Conservation (phyloP, 202 grass and related monocot species). For the Zizania palustris region DNA sequence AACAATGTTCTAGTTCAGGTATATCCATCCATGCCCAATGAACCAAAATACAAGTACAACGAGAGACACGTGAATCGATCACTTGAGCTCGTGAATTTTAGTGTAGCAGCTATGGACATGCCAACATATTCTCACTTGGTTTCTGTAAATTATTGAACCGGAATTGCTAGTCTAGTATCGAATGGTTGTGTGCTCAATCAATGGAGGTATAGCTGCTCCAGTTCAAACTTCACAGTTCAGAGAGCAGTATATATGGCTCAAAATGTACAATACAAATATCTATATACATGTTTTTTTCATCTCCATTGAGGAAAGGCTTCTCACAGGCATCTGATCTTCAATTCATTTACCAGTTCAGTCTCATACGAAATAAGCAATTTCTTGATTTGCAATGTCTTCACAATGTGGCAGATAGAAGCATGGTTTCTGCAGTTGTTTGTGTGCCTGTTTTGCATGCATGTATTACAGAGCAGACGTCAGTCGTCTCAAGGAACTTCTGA, state of each 20-base stretch:
- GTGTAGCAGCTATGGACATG: too few species aligned
- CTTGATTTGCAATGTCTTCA: constrained; percentile 42
- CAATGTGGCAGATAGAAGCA: constrained; percentile 28
- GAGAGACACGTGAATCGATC: too few species aligned
- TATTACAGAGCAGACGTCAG: constrained; percentile 56
- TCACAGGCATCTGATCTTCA: constrained; percentile 13
- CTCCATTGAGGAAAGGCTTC: constrained; percentile 6
- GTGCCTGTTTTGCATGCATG: constrained; percentile 61
- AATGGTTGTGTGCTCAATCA: neutral
- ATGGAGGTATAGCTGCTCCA: neutral
- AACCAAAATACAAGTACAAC: too few species aligned
- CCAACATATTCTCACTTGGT: too few species aligned
- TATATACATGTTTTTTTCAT: neutral
- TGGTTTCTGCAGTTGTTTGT: constrained; percentile 21
- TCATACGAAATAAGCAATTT: neutral
- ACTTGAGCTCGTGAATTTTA: too few species aligned
- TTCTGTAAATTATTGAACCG: neutral
- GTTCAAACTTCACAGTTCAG: neutral
- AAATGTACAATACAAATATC: constrained; percentile 29
- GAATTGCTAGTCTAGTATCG: neutral
- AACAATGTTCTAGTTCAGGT: constrained; percentile 8
- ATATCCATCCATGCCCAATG: too few species aligned
- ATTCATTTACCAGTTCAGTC: neutral
- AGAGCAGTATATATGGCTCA: neutral
- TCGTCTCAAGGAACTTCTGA: constrained; percentile 58